Evolutionary conservation across 768 basidiomycete genomes (phyloP).

Genomic region (Xerocomus spinulosus): DNA sequence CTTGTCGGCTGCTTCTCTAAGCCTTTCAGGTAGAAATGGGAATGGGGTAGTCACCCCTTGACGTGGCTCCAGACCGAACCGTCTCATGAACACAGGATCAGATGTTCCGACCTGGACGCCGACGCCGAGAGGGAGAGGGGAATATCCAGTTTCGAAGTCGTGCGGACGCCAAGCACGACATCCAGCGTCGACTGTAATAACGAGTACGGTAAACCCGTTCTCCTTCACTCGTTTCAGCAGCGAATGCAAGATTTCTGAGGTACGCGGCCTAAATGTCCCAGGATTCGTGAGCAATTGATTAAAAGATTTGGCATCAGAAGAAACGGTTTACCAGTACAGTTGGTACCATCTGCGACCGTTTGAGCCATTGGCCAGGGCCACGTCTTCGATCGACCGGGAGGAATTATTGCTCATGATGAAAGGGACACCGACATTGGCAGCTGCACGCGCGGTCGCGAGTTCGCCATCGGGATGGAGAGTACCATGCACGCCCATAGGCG

Average conservation of each 20-base stretch:
- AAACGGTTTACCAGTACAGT: conserved; percentile 38
- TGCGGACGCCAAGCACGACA: conserved; percentile 40
- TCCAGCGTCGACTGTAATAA: conserved; percentile 44
- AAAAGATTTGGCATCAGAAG: too few species aligned
- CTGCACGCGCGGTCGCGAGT: not conserved
- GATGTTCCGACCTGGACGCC: conserved; percentile 38
- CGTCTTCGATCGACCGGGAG: conserved; percentile 39
- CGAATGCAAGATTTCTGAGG: conserved; percentile 36
- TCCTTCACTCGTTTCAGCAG: conserved; percentile 40
- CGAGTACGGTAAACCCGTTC: conserved; percentile 21
- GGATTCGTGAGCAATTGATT: too few species aligned
- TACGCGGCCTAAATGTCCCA: not conserved
- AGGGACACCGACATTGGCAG: too few species aligned
- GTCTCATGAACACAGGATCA: conserved; percentile 45
- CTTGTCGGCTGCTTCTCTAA: conserved; percentile 18
- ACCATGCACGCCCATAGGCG: not conserved
- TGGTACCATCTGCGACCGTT: conserved; percentile 47
- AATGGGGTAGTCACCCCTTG: conserved; percentile 28
- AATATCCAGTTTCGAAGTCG: too few species aligned
- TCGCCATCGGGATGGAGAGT: not conserved
- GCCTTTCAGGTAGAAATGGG: conserved; percentile 31
- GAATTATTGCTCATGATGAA: too few species aligned
- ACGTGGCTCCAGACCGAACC: conserved; percentile 27
- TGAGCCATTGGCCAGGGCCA: conserved; percentile 41
- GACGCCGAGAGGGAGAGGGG: conserved; percentile 23